phyloP scores from a whole-genome alignment of 805 yeast genomes.

The Ogataea zsoltii region DNA sequence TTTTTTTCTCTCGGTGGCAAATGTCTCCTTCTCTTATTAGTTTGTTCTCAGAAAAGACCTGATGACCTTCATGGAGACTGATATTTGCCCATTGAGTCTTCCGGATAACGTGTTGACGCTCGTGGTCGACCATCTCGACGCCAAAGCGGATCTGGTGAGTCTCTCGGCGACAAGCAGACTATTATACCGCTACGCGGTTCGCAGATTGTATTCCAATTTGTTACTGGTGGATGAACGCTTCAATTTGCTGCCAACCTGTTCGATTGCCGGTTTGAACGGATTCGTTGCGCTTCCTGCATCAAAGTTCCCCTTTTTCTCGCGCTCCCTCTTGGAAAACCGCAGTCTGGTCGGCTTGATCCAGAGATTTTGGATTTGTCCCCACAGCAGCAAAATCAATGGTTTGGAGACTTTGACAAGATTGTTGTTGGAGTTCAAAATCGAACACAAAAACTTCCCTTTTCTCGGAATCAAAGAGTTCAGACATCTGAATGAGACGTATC shows the following conservation, averaged over 20 bases:
- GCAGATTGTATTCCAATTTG: constrained; percentile 14
- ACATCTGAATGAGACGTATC: constrained; percentile 11
- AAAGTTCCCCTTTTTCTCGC: constrained; percentile 9
- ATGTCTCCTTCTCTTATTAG: too few species aligned
- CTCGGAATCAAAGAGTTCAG: constrained; percentile 20
- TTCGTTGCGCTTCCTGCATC: constrained; percentile 8
- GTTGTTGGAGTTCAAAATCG: constrained; percentile 18
- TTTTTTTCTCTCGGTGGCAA: background rate
- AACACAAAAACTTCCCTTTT: constrained; percentile 11
- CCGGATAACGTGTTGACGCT: constrained; percentile 19
- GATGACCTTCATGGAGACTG: background rate
- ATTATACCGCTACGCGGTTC: constrained; percentile 11
- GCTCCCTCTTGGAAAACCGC: constrained; percentile 1
- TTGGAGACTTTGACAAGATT: constrained; percentile 12
- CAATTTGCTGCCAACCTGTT: constrained; percentile 4
- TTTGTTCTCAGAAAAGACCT: background rate
- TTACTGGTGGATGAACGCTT: constrained; percentile 15
- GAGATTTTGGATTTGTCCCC: constrained; percentile 12
- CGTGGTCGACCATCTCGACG: constrained; percentile 10
- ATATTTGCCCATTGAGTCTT: background rate
- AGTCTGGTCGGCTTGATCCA: constrained; percentile 14
- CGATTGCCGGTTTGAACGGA: background rate
- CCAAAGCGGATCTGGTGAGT: constrained; percentile 12
- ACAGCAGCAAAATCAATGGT: constrained; percentile 11
- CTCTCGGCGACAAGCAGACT: constrained; percentile 11